Base-by-base conservation (phyloP, 2,329 filamentous ascomycete genomes). In the Venturia oleaginea region DNA sequence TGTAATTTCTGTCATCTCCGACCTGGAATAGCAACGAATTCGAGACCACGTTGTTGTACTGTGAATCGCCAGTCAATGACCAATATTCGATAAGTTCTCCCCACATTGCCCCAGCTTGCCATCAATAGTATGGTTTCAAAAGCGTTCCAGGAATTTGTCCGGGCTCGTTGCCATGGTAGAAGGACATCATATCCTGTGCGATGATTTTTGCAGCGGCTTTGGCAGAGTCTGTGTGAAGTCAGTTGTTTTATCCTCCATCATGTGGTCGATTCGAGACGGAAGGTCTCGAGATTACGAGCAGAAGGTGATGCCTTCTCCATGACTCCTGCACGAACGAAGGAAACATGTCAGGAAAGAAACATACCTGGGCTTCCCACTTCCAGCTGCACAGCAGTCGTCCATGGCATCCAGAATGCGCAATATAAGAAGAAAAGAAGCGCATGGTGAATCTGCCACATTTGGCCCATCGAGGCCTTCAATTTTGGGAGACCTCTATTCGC, bases 91-190 rank as follows among this genome's bases (percentile, higher is more conserved):
- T 69, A 67, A 75, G 65, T 13, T 71, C 74, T 34, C 73, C 73
- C 73, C 73, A 76, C 8, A 72, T 68, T 11, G 72, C 73, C 22
- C 77, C 79, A 2, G 75, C 75, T 65, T 78, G 74, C 78, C 79
- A 80, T 77, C 78, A 81, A 68, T 80, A 81, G 22, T 76, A 72
- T 2, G 78, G 78, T 38, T 72, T 70, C 5, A 77, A 75, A 51
- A 78, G 74, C 54, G 76, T 76, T 17, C 78, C 79, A 27, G 30
- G 65, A 15, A 51, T 59, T 22, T 59, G 32, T 15, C 64, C 64
- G 17, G 64, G 43, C 27, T 64, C 22, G n/a, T 65, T 22, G 64
- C 64, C 64, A 17, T 37, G 34, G 24, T 65, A 65, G 62, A 32
- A 65, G 40, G 32, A 51, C 30, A 65, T 37, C 46, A 65, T 40